Percentiles rank a stretch among this genome's conserved stretches.
phyloP scores from a whole-genome alignment of 495 filamentous ascomycete genomes.

The Tuber aestivum region DNA sequence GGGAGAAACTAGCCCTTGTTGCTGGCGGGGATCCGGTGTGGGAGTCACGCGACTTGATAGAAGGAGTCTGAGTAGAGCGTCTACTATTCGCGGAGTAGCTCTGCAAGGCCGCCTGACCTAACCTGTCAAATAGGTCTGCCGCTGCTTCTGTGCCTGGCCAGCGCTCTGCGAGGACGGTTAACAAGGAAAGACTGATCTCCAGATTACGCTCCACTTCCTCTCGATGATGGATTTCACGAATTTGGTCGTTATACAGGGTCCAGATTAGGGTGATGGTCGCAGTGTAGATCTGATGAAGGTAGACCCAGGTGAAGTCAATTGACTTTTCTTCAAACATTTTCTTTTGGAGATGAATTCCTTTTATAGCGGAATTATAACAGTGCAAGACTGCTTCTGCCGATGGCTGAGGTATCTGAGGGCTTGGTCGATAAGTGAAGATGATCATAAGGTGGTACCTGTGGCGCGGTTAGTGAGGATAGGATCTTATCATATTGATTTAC shows the following conservation, averaged over 20 bases:
- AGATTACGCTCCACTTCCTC: constrained; percentile 68
- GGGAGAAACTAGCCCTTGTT: constrained; percentile 1
- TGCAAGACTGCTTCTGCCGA: constrained; percentile 63
- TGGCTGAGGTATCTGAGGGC: constrained; percentile 81
- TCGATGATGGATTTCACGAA: constrained; percentile 61
- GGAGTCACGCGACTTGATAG: constrained; percentile 13
- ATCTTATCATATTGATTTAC: constrained; percentile 11
- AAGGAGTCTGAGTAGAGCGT: background rate
- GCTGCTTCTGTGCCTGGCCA: constrained; percentile 90
- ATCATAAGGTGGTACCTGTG: constrained; percentile 71
- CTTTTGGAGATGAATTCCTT: constrained; percentile 70
- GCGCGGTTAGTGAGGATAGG: constrained; percentile 21
- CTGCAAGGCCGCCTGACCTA: constrained; percentile 75
- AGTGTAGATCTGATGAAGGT: constrained; percentile 79
- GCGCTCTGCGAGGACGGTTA: constrained; percentile 66
- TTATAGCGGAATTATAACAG: constrained; percentile 75
- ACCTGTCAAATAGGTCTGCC: constrained; percentile 66
- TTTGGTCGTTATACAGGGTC: constrained; percentile 75
- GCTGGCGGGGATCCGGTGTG: constrained; percentile 17
- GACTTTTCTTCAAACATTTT: constrained; percentile 66
- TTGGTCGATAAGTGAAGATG: constrained; percentile 76
- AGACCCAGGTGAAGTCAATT: constrained; percentile 87
- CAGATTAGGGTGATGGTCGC: constrained; percentile 81
- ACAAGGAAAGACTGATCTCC: constrained; percentile 63
- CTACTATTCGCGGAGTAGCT: constrained; percentile 59